phyloP scores from a whole-genome alignment of 192 early-diverging fungal genomes.

The Dissophora globulifera region DNA sequence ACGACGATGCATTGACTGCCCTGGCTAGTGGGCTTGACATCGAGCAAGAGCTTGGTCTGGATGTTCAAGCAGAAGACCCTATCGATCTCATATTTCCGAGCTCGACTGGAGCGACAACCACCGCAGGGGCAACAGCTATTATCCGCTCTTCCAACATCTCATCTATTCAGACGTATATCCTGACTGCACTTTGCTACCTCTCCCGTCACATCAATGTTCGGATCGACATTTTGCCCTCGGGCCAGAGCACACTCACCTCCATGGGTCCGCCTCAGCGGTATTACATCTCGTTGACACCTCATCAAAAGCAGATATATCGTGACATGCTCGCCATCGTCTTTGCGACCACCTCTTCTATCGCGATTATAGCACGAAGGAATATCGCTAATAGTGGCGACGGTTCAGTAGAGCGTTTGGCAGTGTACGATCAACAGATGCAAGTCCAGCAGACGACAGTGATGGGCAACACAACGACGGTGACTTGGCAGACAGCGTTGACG shows the following conservation, averaged over 20 bases:
- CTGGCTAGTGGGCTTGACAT: constrained; percentile 22
- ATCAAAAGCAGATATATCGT: constrained; percentile 25
- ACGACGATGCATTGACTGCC: constrained; percentile 1
- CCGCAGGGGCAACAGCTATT: not conserved
- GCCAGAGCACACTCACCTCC: constrained; percentile 43
- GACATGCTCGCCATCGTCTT: constrained; percentile 38
- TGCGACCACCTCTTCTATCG: constrained; percentile 16
- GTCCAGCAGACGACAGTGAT: constrained; percentile 23
- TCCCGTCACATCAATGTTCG: constrained; percentile 46
- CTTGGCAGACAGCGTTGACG: constrained; percentile 33
- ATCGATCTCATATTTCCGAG: constrained; percentile 46
- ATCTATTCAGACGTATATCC: constrained; percentile 25
- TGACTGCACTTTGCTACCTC: constrained; percentile 44
- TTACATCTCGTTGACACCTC: constrained; percentile 6
- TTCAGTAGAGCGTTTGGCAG: too few species aligned
- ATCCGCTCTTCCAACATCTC: constrained; percentile 23
- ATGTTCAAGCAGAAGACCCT: constrained; percentile 40
- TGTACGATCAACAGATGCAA: constrained; percentile 9
- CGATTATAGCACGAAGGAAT: not conserved
- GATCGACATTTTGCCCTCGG: constrained; percentile 45
- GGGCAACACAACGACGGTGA: constrained; percentile 18
- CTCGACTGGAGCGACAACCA: not conserved
- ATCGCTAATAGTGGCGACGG: too few species aligned
- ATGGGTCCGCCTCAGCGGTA: constrained; percentile 41
- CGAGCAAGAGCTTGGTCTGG: constrained; percentile 41